Conservation (phyloP, 345 rosid species). For the Anastatica hierochuntica region DNA sequence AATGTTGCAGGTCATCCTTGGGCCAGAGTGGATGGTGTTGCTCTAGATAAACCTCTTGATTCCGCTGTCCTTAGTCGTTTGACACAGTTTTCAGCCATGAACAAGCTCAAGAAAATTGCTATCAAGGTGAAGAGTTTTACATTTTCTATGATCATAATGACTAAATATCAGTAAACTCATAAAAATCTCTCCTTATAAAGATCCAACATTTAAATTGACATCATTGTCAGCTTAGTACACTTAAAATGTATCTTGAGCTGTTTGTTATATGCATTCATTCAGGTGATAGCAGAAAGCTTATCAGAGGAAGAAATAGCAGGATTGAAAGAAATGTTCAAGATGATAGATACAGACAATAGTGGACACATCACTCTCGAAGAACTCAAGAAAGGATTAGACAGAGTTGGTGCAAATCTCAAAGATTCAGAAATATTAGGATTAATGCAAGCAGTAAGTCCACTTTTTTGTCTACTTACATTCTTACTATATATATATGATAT, state of each 20-base stretch:
- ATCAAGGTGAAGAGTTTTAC: constrained; percentile 74
- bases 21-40: constrained; percentile 75
- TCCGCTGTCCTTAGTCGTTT: constrained; percentile 80
- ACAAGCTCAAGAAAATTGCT: constrained; percentile 91
- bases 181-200: no score
- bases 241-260: not conserved
- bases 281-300: constrained; percentile 87
- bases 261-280: not conserved
- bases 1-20: constrained; percentile 83
- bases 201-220: no score
- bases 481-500: not conserved
- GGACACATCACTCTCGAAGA: constrained; percentile 88
- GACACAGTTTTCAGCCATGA: constrained; percentile 93
- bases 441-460: constrained; percentile 66
- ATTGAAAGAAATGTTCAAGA: constrained; percentile 82
- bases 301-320: constrained; percentile 93
- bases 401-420: constrained; percentile 66
- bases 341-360: constrained; percentile 82
- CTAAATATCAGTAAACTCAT: not conserved
- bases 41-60: constrained; percentile 93
- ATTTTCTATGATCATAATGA: no score
- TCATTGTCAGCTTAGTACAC: no score
- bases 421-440: constrained; percentile 59
- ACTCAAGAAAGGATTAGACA: constrained; percentile 67
- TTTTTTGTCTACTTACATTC: not conserved